Evolutionary conservation across 441 rosid genomes (phyloP), one percentile per base, ranked within the genome.

Genomic region (Gossypium schwendimanii): DNA sequence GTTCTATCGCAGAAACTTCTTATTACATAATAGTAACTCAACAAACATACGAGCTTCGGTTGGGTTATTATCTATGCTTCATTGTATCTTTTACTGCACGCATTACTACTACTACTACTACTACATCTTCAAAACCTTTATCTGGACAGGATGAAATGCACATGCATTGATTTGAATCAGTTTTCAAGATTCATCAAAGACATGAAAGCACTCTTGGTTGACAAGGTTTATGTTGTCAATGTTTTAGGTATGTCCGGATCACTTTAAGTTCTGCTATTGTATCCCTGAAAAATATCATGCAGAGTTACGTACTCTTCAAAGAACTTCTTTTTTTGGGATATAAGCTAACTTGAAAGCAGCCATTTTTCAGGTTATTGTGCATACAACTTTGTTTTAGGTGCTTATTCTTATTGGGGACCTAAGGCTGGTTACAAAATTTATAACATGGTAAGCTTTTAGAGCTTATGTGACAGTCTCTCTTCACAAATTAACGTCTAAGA

Each of bases 391-490:
- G 99, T 94, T 75, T 53, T 94, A 54, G 98, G 99, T 47, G 98
- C 99, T 66, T 94, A 94, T 83, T 92, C 98, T 5, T 94, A 91
- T 75, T 94, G 98, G 98, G 97, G 98, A 4, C 99, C 98, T 53
- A 94, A 94, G 82, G 99, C 98, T 79, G 99, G 96, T 67, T 77
- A 88, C 58, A 87, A 80, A 78, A 92, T 94, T 54, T 94, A 92
- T 81, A 85, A 94, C 41, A 45, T 45, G 70, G 70, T 65, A 45
- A 65, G 55, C 10, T 14, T 45, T 65, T 21, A 44, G 12, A 12
- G 70, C 14, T 18, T 12, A 23, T 65, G 36, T 60, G 64, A 60
- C 64, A 1, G 7, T 60, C 17, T 15, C 31, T 60, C 44, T 28
- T 28, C 31, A 60, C 17, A 60, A 60, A 28, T 5, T 28, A 60